A percentile compares a stretch with the other conserved stretches of the same genome.
Conservation (phyloP, 805 yeast species). For the Cyberlindnera misumaiensis region DNA sequence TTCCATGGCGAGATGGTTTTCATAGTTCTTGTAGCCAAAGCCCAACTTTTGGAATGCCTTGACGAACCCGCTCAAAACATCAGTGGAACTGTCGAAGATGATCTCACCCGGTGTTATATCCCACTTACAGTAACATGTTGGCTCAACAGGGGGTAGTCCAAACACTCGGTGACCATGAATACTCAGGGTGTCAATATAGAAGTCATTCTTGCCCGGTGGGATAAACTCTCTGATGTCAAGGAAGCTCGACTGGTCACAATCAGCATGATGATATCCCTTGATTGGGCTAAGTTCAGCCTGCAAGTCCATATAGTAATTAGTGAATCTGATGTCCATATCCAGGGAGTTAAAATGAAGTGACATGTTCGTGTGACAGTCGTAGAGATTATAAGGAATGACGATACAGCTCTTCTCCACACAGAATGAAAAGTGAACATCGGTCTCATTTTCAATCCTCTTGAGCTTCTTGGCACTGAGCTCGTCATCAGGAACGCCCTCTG, state of each 20-base stretch:
- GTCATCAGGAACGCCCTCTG: background rate
- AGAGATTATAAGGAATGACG: conserved; percentile 66
- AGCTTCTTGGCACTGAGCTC: conserved; percentile 7
- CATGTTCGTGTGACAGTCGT: conserved; percentile 54
- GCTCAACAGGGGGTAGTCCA: conserved; percentile 85
- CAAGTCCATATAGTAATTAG: conserved; percentile 89
- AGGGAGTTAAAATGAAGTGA: conserved; percentile 58
- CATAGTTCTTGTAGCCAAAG: conserved; percentile 65
- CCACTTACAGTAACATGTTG: conserved; percentile 90
- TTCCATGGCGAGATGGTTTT: conserved; percentile 60
- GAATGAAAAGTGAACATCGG: conserved; percentile 70
- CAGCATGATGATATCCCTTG: conserved; percentile 25
- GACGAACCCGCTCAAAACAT: conserved; percentile 36
- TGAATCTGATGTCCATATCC: conserved; percentile 77
- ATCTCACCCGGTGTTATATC: conserved; percentile 65
- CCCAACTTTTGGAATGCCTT: conserved; percentile 41
- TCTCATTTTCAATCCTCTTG: conserved; percentile 58
- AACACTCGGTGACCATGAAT: conserved; percentile 89
- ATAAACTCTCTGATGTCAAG: conserved; percentile 11
- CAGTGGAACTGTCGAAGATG: conserved; percentile 41
- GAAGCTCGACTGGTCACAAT: conserved; percentile 7
- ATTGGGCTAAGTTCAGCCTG: conserved; percentile 68
- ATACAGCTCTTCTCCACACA: conserved; percentile 64
- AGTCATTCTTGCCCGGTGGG: conserved; percentile 23
- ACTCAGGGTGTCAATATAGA: conserved; percentile 50